Evolutionary conservation across 805 yeast genomes (phyloP), one percentile per base, ranked within the genome.

Genomic region (Candida vartiovaarae): DNA sequence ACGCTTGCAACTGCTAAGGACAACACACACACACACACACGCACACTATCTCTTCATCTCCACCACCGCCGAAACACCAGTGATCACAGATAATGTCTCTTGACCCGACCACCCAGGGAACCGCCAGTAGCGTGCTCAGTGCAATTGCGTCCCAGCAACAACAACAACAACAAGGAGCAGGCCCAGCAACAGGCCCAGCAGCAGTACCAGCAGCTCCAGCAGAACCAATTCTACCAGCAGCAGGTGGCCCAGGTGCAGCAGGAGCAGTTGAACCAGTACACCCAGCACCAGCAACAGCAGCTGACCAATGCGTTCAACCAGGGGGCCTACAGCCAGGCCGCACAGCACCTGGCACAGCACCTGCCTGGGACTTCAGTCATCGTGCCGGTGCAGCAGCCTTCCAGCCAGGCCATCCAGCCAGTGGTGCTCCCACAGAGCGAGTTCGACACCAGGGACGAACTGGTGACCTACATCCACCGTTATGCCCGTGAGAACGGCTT

Each of bases 401-500:
- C 38, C 11, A 35, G 30, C 15, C 46, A 46, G 28, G 44, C 53
- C 5, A 44, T 58, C 37, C 57, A 53, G 32, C 54, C 55, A 15
- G 38, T 53, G 42, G 48, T 49, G 26, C 53, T 57, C 8, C 62
- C 62, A 11, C 56, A 50, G 40, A 39, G 52, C 1, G 62, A 58
- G 34, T 58, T 58, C 34, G 31, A 24, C 9, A 15, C 54, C 6
- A 50, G 61, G 38, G 52, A 56, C 3, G 56, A 55, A 34, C 38
- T 58, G 29, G 52, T 57, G 25, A 34, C 51, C 3, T 58, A 58
- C 38, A 55, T 58, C 40, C 62, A 57, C 39, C 53, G 48, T 28
- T 58, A 57, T 39, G 62, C 62, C 8, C 56, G 57, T 46, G 56
- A 54, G 27, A 56, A 58, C 42, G 62, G 62, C 3, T 58, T 58